phyloP scores from a whole-genome alignment of 139 green algal genomes.

The Closterium sp. region DNA sequence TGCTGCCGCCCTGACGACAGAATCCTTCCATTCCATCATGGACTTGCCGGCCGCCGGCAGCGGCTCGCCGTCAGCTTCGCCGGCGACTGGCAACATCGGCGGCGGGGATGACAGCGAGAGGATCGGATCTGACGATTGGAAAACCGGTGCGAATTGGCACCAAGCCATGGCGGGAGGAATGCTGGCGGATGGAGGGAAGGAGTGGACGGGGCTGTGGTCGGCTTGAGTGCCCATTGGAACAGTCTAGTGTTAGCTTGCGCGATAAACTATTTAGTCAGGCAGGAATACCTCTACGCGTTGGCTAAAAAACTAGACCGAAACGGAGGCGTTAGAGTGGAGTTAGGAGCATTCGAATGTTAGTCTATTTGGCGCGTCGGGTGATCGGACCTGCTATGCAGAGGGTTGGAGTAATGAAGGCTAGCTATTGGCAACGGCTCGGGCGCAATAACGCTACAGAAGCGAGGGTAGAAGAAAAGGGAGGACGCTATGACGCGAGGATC shows the following conservation, averaged over 20 bases:
- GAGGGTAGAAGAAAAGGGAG: too few species aligned
- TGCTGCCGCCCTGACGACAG: background rate
- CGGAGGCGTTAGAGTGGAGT: background rate
- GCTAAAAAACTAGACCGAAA: background rate
- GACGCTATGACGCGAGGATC: too few species aligned
- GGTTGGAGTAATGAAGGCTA: too few species aligned
- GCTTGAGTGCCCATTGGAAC: background rate
- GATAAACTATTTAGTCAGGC: background rate
- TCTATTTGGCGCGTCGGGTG: too few species aligned
- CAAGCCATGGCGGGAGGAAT: background rate
- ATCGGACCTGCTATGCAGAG: too few species aligned
- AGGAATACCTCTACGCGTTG: background rate
- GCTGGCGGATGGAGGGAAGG: background rate
- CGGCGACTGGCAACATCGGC: background rate
- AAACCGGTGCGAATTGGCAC: background rate
- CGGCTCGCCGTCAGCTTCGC: background rate
- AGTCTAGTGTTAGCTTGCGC: background rate
- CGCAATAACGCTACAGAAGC: too few species aligned
- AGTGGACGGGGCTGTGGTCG: background rate
- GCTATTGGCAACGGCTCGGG: too few species aligned
- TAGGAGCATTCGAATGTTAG: background rate
- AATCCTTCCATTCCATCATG: background rate
- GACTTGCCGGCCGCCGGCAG: background rate
- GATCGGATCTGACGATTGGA: background rate
- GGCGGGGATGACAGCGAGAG: background rate